Evolutionary conservation across 352 stramenopile species (phyloP), one percentile per base, ranked within the genome.

Genomic region (Blastocystis sp.): DNA sequence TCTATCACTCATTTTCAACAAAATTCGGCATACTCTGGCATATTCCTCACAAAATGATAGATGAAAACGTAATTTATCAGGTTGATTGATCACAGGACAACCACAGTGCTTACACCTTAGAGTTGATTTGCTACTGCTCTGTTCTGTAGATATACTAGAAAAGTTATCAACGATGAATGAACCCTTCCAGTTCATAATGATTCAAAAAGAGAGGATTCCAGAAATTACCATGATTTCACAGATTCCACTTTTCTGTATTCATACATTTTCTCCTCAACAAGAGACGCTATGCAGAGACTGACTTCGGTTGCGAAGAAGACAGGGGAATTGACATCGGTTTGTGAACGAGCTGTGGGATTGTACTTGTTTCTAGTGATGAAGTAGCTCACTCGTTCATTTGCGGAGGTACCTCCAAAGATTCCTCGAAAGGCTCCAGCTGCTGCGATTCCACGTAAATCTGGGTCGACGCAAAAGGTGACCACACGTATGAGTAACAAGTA

Each of bases 311-410:
- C 46, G 1, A 80, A 80, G 21, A 80, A 32, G 21, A 7, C 46
- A 27, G 12, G 66, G 27, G 19, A 21, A 12, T 11, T 56, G 11
- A 37, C 66, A 11, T 21, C 32, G 32, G 27, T 35, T 2, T 32
- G 66, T 12, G 27, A 78, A 27, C 32, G n/a, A 35, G 39, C 21
- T 32, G 39, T 59, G 16, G 7, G 7, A 54, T 78, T 16, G 19
- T 21, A 6, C 11, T 57, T 21, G 49, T 21, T 57, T 57, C 49
- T 12, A 1, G 0, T 78, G 66, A 78, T 56, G n/a, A 59, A 35
- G 16, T 57, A 78, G 66, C 21, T 78, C 2, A 35, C 14, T n/a
- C 66, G 66, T 58, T 78, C 66, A 39, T 78, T 78, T 29, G 66
- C 66, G 14, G 66, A 78, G 29, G 66, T 24, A 35, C 9, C 35